A percentile compares a stretch with the other conserved stretches of the same genome.
These are phyloP conservation scores for Pulveroboletus sp. DNA, from an alignment of 768 basidiomycete species.

Conservation along the genomic window DNA sequence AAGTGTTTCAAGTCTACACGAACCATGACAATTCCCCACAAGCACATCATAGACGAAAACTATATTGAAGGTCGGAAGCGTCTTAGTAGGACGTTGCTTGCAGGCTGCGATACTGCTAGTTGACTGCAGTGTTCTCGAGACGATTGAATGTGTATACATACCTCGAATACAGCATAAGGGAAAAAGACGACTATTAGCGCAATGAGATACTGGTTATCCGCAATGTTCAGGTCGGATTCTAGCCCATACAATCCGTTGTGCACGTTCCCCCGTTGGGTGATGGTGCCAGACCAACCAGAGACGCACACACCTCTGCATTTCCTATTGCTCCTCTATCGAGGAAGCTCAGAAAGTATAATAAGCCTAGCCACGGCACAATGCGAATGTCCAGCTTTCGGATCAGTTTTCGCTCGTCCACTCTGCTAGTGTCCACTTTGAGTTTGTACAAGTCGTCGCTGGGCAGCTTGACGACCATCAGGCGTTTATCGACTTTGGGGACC, in stretches of 20 bases:
- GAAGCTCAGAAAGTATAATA: constrained; percentile 74
- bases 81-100: constrained; percentile 58
- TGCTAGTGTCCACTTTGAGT: constrained; percentile 48
- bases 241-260: constrained; percentile 51
- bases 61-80: constrained; percentile 63
- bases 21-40: constrained; percentile 42
- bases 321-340: constrained; percentile 61
- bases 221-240: constrained; percentile 51
- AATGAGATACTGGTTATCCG: constrained; percentile 61
- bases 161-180: constrained; percentile 67
- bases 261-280: neutral
- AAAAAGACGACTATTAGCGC: constrained; percentile 75
- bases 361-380: constrained; percentile 70
- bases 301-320: constrained; percentile 56
- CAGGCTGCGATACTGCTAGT: constrained; percentile 38
- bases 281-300: neutral
- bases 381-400: constrained; percentile 57
- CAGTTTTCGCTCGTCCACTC: constrained; percentile 51
- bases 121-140: neutral
- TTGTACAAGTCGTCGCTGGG: constrained; percentile 34
- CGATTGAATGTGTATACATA: constrained; percentile 21
- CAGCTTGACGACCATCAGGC: neutral
- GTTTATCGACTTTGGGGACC: neutral
- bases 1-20: neutral
- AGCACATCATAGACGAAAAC: constrained; percentile 41